A percentile compares a stretch with the other conserved stretches of the same genome.
These are phyloP conservation scores for Bipolaris cookei DNA, from an alignment of 2,329 filamentous ascomycete genomes.

Conservation along the genomic window DNA sequence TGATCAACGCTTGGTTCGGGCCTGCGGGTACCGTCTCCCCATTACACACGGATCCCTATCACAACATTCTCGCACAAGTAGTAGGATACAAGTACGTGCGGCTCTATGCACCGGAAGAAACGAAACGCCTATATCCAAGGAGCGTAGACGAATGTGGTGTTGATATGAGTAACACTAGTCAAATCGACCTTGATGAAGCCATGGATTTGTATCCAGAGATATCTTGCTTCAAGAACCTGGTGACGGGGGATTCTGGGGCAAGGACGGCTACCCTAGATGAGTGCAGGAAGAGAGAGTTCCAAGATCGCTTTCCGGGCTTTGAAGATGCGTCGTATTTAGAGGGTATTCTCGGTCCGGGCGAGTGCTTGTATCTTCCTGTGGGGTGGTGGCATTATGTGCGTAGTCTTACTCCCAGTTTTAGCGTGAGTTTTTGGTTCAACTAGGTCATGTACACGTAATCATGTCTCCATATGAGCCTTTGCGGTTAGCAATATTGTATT, in stretches of 20 bases:
- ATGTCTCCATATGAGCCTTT: too few relatives aligned
- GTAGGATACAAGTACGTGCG: slow-evolving; percentile 92
- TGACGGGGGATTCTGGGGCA: slow-evolving; percentile 49
- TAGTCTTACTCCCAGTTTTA: slow-evolving; percentile 84
- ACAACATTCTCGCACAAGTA: slow-evolving; percentile 89
- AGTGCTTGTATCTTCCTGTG: slow-evolving; percentile 85
- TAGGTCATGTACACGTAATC: too few relatives aligned
- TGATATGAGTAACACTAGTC: slow-evolving; percentile 91
- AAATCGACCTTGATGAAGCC: slow-evolving; percentile 74
- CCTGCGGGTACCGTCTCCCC: slow-evolving; percentile 88
- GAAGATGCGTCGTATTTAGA: slow-evolving; percentile 71
- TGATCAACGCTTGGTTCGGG: slow-evolving; percentile 92
- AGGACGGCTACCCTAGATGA: slow-evolving; percentile 17
- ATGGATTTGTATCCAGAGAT: slow-evolving; percentile 56
- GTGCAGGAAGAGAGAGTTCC: slow-evolving; percentile 23
- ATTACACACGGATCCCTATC: slow-evolving; percentile 90
- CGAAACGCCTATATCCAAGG: slow-evolving; percentile 64
- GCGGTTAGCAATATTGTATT: too few relatives aligned
- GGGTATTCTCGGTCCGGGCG: slow-evolving; percentile 77
- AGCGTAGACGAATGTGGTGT: slow-evolving; percentile 70
- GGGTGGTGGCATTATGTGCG: slow-evolving; percentile 99
- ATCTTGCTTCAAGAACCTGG: slow-evolving; percentile 19
- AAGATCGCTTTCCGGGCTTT: slow-evolving; percentile 61
- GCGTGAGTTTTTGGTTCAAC: slow-evolving; percentile 90
- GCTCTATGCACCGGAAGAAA: slow-evolving; percentile 74